Conservation (phyloP, 495 filamentous ascomycete species). For the Penicillium ucsense region DNA sequence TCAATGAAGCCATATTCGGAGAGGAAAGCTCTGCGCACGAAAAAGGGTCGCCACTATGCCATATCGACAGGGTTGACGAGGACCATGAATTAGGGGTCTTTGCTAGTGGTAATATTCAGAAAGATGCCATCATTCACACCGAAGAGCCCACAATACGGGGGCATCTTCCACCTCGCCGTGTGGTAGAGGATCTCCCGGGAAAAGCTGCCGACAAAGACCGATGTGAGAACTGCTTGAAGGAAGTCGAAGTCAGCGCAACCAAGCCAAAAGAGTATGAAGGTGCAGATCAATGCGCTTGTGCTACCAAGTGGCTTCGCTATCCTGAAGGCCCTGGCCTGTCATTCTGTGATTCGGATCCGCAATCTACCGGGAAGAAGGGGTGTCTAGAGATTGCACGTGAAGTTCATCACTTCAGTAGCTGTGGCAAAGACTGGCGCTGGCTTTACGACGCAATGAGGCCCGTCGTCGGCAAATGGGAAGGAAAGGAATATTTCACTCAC, state of each 20-base stretch:
- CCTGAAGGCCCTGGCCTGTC: neutral
- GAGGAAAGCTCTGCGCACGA: neutral
- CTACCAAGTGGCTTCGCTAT: conserved; percentile 1
- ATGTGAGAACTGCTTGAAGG: conserved; percentile 19
- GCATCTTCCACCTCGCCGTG: conserved; percentile 11
- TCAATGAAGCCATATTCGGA: conserved; percentile 11
- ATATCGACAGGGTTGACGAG: neutral
- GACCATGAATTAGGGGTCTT: conserved; percentile 11
- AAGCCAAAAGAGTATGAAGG: neutral
- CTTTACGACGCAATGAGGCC: conserved; percentile 23
- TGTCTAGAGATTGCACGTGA: conserved; percentile 17
- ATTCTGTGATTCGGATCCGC: conserved; percentile 7
- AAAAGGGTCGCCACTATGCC: neutral
- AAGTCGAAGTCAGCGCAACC: neutral
- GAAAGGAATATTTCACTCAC: conserved; percentile 11
- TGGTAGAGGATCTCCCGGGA: neutral
- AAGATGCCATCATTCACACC: conserved; percentile 11
- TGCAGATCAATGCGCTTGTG: conserved; percentile 1
- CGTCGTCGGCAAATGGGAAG: neutral
- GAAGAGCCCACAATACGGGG: conserved; percentile 23
- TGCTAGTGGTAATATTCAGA: conserved; percentile 12
- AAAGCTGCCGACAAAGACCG: neutral
- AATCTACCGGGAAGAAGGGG: neutral
- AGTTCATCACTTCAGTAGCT: conserved; percentile 19
- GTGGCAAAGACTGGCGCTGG: conserved; percentile 27